phyloP scores from a whole-genome alignment of 805 yeast genomes.

The Candida argentea region DNA sequence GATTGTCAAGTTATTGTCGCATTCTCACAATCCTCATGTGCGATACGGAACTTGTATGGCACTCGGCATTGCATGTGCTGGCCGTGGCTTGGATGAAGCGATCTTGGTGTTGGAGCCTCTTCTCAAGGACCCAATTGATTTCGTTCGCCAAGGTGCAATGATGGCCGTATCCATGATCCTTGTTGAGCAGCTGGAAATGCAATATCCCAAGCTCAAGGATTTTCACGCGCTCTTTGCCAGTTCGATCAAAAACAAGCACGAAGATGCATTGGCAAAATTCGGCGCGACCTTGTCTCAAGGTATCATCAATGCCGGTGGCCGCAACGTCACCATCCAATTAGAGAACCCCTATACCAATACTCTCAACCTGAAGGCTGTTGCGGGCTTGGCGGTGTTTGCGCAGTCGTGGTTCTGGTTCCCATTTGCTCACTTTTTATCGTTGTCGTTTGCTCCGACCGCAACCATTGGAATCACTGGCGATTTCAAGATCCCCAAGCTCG shows the following conservation, averaged over 20 bases:
- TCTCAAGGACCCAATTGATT: conserved; percentile 89
- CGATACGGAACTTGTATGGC: conserved; percentile 98
- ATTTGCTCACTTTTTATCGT: conserved; percentile 80
- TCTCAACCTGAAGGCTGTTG: conserved; percentile 81
- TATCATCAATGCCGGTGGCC: conserved; percentile 96
- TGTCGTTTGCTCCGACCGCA: conserved; percentile 89
- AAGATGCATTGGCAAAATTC: conserved; percentile 93
- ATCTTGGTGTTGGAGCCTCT: conserved; percentile 87
- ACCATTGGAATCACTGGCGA: conserved; percentile 75
- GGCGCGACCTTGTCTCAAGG: conserved; percentile 98
- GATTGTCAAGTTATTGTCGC: conserved; percentile 84
- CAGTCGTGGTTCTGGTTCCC: conserved; percentile 99
- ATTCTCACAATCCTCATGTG: conserved; percentile 95
- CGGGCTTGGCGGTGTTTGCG: conserved; percentile 79
- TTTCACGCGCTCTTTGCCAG: conserved; percentile 66
- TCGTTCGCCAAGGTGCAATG: conserved; percentile 96
- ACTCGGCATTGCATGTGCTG: conserved; percentile 94
- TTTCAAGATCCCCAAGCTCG: conserved; percentile 77
- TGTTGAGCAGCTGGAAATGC: conserved; percentile 76
- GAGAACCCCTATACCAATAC: conserved; percentile 87
- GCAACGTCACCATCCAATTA: conserved; percentile 88
- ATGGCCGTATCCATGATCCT: conserved; percentile 87
- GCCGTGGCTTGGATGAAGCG: conserved; percentile 81
- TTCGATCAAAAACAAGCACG: conserved; percentile 79
- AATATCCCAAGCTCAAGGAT: conserved; percentile 69